These are phyloP conservation scores for Globisporangium alternatum DNA, from an alignment of 352 stramenopile genomes.

Conservation along the genomic window DNA sequence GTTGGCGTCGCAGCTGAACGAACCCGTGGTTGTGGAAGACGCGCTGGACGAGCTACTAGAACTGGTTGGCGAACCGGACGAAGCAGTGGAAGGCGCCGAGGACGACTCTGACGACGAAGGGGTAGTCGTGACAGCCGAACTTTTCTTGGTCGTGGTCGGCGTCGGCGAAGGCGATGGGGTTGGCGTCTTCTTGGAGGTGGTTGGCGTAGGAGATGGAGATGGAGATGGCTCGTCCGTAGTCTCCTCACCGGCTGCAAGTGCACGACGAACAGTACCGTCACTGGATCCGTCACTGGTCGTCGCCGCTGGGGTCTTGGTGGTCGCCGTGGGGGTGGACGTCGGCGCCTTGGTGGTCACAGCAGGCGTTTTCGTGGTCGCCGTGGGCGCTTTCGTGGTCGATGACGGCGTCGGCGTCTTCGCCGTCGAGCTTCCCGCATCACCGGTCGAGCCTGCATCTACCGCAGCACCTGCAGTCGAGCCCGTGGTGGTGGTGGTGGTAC, in stretches of 20 bases:
- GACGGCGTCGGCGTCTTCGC: constrained; percentile 27
- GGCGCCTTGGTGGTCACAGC: constrained; percentile 26
- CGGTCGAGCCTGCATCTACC: constrained; percentile 10
- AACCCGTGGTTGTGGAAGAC: constrained; percentile 23
- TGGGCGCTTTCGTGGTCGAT: constrained; percentile 21
- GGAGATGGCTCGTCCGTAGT: background rate
- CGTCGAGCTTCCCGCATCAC: constrained; percentile 13
- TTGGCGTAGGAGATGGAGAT: constrained; percentile 4
- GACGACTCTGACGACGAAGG: background rate
- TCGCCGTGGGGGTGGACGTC: constrained; percentile 9
- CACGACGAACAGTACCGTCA: constrained; percentile 2
- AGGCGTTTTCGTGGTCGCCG: constrained; percentile 25
- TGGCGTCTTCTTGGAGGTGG: constrained; percentile 26
- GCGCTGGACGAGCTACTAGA: constrained; percentile 14
- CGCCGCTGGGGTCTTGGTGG: constrained; percentile 8
- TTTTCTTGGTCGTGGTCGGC: constrained; percentile 12
- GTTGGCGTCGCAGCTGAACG: constrained; percentile 67
- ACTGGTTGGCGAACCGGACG: constrained; percentile 20
- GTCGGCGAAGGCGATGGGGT: constrained; percentile 6
- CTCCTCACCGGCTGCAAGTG: constrained; percentile 12
- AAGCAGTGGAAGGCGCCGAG: constrained; percentile 9
- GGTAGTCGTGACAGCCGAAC: background rate
- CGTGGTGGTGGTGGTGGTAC: constrained; percentile 11
- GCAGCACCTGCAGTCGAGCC: background rate
- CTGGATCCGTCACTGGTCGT: constrained; percentile 6